Base-by-base conservation (phyloP, 1,284 basidiomycete species). In the Ceratobasidium theobromae region DNA sequence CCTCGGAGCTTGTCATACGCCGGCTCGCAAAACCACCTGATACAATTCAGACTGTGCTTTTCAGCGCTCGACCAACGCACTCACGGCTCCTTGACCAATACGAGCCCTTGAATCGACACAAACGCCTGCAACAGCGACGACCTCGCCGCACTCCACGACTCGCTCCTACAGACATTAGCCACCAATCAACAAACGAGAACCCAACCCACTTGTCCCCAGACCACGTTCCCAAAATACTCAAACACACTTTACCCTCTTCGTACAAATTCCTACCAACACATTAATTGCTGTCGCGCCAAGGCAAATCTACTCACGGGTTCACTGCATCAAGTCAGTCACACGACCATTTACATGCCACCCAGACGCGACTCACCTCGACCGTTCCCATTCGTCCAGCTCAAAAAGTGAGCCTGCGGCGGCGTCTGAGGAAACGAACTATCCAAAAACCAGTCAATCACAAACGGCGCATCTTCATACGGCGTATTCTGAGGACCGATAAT, bases 401-500 rank as follows among this genome's bases (percentile, higher is more conserved):
- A 83, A 76, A 97, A 98, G 77, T 93, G 88, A 3, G 95, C 95
- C 46, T 87, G 80, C 0, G 95, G 95, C 4, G 95, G 93, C 70
- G 85, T 86, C 71, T 89, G 82, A 1, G 95, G 95, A 75, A 94
- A 98, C 73, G 88, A 86, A 5, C 91, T 88, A 73, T 92, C 88
- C 28, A 96, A 81, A 82, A 89, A 88, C 84, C 95, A 93, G 77
- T 98, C 95, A 68, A 97, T 95, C 30, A 97, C 87, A 75, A 97
- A 95, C 0, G 95, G 94, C 21, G 93, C 93, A 75, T 96, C 88
- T 75, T 93, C 86, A 72, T 95, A 95, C 16, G 95, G 95, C 6
- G 95, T 98, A 68, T 95, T 95, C 72, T 91, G 86, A 67, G 94
- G 93, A 11, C 95, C 95, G 70, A 98, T 88, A 71, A 97, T 97